phyloP scores from a whole-genome alignment of 176 grass and related monocot species.

The Juncus inflexus region DNA sequence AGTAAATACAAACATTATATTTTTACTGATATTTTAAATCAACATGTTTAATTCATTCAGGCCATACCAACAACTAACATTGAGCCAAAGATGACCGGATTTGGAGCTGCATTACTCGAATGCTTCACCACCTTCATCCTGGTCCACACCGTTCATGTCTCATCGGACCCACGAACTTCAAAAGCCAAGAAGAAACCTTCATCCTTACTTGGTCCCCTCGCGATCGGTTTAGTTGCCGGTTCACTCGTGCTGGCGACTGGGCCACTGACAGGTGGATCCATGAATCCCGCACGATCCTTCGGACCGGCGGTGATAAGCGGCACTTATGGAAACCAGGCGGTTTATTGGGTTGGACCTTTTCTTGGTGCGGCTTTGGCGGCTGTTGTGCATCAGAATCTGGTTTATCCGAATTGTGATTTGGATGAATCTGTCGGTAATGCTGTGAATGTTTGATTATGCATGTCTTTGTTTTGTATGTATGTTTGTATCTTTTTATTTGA shows the following conservation, averaged over 20 bases:
- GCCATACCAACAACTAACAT: conserved; percentile 74
- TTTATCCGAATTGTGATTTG: conserved; percentile 31
- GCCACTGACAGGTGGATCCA: conserved; percentile 65
- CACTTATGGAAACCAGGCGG: conserved; percentile 62
- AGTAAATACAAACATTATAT: no score
- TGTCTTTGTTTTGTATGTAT: conserved; percentile 5
- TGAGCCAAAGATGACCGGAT: conserved; percentile 66
- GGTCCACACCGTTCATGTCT: conserved; percentile 62
- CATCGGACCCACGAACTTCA: conserved; percentile 25
- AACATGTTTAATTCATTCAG: conserved; percentile 19
- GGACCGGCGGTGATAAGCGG: conserved; percentile 69
- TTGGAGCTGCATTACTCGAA: conserved; percentile 66
- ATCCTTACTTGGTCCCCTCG: conserved; percentile 37
- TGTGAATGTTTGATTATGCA: conserved; percentile 26
- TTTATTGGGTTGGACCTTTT: conserved; percentile 82
- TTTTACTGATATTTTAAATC: no score
- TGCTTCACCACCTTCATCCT: conserved; percentile 58
- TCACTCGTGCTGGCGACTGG: conserved; percentile 61
- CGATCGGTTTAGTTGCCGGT: conserved; percentile 42
- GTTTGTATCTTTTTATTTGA: not conserved
- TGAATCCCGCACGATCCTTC: conserved; percentile 93
- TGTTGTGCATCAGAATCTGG: conserved; percentile 53
- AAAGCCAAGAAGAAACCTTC: conserved; percentile 22
- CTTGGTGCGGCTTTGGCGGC: conserved; percentile 59
- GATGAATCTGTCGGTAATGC: conserved; percentile 17